Conservation (phyloP, 805 yeast genomes). For the Yarrowia deformans region DNA sequence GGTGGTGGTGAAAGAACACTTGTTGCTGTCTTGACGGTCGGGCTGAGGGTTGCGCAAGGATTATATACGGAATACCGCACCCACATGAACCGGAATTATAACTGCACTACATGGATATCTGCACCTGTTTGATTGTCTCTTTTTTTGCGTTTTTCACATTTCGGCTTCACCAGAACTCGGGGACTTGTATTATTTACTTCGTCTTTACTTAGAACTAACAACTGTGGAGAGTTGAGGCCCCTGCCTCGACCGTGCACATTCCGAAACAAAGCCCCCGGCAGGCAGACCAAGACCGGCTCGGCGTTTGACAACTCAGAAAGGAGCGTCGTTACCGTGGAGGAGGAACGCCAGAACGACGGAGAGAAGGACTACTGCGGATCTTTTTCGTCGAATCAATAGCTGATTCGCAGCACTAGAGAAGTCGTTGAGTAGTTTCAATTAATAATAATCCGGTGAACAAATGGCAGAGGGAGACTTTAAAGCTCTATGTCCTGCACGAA, state of each 20-base stretch:
- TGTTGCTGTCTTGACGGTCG: not conserved
- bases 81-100: not conserved
- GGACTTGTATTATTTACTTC: not conserved
- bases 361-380: no score
- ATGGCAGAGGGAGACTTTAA: not conserved
- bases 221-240: constrained; percentile 14
- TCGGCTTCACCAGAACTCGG: not conserved
- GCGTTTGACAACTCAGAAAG: not conserved
- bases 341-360: no score
- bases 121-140: not conserved
- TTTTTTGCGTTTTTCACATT: not conserved
- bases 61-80: not conserved
- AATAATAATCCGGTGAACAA: not conserved
- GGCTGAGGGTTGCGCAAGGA: not conserved
- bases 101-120: not conserved
- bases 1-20: no score
- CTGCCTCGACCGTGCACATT: constrained; percentile 14
- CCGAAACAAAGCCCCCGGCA: not conserved
- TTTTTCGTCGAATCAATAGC: not conserved
- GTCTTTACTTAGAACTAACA: not conserved
- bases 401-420: not conserved
- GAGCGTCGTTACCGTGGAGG: no score
- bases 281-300: not conserved
- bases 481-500: not conserved
- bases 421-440: not conserved